Evolutionary conservation across 306 rosid genomes (phyloP).

Genomic region (Fragaria vesca): DNA sequence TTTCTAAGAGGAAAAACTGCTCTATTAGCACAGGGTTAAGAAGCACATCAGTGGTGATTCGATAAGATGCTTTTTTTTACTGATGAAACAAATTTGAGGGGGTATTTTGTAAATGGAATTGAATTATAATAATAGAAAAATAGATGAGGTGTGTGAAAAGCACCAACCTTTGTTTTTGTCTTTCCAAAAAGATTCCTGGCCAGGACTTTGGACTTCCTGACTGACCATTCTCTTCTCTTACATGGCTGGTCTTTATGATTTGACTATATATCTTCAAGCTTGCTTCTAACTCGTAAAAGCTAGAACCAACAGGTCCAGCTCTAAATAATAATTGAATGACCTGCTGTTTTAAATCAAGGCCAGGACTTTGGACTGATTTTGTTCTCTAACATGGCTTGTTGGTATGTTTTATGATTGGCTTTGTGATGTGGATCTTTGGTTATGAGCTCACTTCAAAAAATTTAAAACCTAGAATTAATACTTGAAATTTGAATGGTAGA

Average conservation of each 20-base stretch:
- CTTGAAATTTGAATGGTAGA: not conserved
- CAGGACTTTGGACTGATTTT: not conserved
- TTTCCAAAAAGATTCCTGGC: not conserved
- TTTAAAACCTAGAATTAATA: not conserved
- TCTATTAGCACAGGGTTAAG: not conserved
- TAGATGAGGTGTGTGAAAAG: too few relatives aligned
- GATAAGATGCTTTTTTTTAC: too few relatives aligned
- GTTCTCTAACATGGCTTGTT: not conserved
- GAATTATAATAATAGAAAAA: too few relatives aligned
- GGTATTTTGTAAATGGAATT: too few relatives aligned
- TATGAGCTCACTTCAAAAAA: not conserved
- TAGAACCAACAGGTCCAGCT: not conserved
- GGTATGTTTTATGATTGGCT: not conserved
- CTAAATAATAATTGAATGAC: not conserved
- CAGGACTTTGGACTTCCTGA: not conserved
- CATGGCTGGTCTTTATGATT: too few relatives aligned
- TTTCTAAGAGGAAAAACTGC: not conserved
- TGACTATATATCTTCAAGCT: not conserved
- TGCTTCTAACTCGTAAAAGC: not conserved
- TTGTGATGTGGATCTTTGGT: not conserved
- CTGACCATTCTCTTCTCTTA: not conserved
- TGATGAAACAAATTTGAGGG: too few relatives aligned
- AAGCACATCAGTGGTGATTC: not conserved
- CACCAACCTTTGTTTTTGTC: not conserved
- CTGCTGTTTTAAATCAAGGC: not conserved